These are phyloP conservation scores for Aspergillus haitiensis DNA, from an alignment of 495 filamentous ascomycete genomes.

Conservation along the genomic window DNA sequence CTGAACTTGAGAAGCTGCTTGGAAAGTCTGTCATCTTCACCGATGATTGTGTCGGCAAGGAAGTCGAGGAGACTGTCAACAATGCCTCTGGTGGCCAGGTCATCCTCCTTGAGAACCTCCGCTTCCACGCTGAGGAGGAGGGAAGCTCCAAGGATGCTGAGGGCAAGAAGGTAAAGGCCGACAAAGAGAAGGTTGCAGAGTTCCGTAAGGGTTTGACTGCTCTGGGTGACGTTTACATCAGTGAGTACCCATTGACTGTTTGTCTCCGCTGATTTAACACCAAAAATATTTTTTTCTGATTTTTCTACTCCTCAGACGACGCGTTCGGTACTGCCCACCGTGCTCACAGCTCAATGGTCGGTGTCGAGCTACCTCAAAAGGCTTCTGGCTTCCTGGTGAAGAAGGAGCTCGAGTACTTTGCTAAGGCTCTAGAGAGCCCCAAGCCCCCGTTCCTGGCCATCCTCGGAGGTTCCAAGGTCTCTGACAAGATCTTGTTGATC, in stretches of 20 bases:
- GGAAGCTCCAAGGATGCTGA: constrained; percentile 87
- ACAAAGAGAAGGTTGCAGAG: constrained; percentile 84
- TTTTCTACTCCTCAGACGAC: constrained; percentile 64
- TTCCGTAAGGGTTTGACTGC: constrained; percentile 95
- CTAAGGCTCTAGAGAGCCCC: constrained; percentile 89
- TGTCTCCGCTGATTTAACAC: background rate
- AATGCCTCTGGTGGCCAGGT: constrained; percentile 80
- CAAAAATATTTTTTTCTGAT: constrained; percentile 21
- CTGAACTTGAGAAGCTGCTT: constrained; percentile 88
- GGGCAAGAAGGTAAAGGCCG: constrained; percentile 97
- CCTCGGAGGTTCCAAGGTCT: constrained; percentile 95
- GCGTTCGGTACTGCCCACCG: constrained; percentile 98
- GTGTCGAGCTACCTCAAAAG: constrained; percentile 90
- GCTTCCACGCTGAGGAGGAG: constrained; percentile 97
- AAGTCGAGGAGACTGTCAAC: constrained; percentile 87
- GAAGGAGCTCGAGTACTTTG: constrained; percentile 99
- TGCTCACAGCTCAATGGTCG: constrained; percentile 98
- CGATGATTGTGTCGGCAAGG: constrained; percentile 84
- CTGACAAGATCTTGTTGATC: constrained; percentile 99
- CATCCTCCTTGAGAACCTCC: constrained; percentile 92
- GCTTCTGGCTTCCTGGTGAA: constrained; percentile 98
- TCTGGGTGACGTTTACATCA: constrained; percentile 95
- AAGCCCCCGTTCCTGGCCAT: constrained; percentile 97
- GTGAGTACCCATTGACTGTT: constrained; percentile 50
- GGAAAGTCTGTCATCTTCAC: constrained; percentile 81